Evolutionary conservation across 441 rosid species (phyloP).

Genomic region (Populus trichocarpa): DNA sequence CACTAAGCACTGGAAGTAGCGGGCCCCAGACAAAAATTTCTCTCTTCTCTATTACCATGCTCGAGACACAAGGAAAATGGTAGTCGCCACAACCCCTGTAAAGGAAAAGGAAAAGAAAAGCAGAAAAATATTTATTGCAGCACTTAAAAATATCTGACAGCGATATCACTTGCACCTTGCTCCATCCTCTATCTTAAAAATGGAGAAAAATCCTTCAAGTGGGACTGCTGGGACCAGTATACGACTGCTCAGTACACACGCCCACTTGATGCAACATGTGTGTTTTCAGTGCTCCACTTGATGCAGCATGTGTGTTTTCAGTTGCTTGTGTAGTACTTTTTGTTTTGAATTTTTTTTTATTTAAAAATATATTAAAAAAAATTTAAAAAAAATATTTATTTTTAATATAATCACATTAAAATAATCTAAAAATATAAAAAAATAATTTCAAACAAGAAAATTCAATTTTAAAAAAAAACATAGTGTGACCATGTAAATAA

Average conservation of each 20-base stretch:
- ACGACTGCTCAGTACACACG: not conserved
- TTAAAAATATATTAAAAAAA: too few species aligned
- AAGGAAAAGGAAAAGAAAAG: not conserved
- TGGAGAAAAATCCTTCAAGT: not conserved
- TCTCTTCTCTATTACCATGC: constrained; percentile 11
- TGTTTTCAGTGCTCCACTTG: not conserved
- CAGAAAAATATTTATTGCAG: too few species aligned
- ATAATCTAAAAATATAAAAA: too few species aligned
- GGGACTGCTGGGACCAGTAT: not conserved
- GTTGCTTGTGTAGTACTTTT: too few species aligned
- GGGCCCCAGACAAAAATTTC: constrained; percentile 33
- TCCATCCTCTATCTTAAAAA: not conserved
- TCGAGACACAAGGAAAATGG: constrained; percentile 6
- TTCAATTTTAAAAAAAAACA: too few species aligned
- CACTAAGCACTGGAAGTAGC: constrained; percentile 28
- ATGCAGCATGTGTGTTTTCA: too few species aligned
- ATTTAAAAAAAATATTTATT: too few species aligned
- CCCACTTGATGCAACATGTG: not conserved
- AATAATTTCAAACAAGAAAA: too few species aligned
- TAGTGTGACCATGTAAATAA: too few species aligned
- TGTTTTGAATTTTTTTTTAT: too few species aligned
- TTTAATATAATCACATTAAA: too few species aligned
- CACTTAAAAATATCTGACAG: not conserved
- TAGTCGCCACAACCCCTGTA: not conserved
- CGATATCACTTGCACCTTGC: not conserved